These are phyloP conservation scores for Trichoderma atrobrunneum DNA, from an alignment of 2,329 filamentous ascomycete genomes.

Conservation along the genomic window DNA sequence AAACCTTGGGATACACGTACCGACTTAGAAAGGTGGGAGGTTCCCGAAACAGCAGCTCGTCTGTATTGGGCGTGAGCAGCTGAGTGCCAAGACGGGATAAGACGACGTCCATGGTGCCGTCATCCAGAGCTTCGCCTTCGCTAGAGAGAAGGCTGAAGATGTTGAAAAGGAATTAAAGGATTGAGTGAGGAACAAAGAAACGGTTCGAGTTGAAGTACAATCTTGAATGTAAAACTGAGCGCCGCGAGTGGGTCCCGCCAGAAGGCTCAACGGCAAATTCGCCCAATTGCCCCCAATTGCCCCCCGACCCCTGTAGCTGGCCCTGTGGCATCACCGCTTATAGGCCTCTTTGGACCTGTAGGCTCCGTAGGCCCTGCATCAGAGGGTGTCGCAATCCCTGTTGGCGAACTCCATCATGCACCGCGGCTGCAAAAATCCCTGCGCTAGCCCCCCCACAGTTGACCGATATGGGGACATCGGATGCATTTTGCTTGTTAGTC, in stretches of 20 bases:
- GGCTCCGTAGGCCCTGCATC: not conserved
- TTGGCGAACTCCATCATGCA: not conserved
- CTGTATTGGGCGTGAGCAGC: conserved; percentile 30
- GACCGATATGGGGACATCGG: not conserved
- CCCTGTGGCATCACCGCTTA: not conserved
- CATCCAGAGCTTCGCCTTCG: conserved; percentile 4
- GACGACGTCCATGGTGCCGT: conserved; percentile 30
- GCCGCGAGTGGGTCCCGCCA: not conserved
- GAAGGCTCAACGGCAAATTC: not conserved
- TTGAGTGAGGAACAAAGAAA: not conserved
- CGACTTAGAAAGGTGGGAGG: conserved; percentile 20
- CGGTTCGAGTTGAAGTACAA: not conserved
- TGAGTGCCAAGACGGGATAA: conserved; percentile 32
- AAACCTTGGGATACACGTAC: conserved; percentile 21
- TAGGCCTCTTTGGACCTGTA: not conserved
- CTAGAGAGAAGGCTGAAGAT: not conserved
- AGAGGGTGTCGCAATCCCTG: conserved; percentile 6
- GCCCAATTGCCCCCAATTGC: not conserved
- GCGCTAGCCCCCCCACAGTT: conserved; percentile 1
- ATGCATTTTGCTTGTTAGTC: not conserved
- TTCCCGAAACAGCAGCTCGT: conserved; percentile 21
- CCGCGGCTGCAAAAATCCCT: conserved; percentile 13
- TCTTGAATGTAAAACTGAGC: not conserved
- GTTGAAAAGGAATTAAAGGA: not conserved
- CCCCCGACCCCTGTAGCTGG: not conserved